phyloP scores from a whole-genome alignment of 1,139 yeast species.

The Scheffersomyces segobiensis region DNA sequence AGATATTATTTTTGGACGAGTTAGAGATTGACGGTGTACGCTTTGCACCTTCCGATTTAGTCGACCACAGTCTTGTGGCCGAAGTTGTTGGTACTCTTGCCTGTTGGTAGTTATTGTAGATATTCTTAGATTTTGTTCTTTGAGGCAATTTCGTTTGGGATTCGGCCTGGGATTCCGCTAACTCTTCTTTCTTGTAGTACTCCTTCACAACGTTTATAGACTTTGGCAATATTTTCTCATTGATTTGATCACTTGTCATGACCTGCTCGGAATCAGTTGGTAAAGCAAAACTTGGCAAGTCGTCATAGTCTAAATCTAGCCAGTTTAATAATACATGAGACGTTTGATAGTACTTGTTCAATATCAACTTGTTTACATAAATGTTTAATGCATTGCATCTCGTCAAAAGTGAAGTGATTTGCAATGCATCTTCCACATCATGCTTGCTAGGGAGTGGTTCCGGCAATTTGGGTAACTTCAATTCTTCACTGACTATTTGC shows the following conservation, averaged over 20 bases:
- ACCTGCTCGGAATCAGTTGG: constrained; percentile 3
- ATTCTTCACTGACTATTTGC: constrained; percentile 12
- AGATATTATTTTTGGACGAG: neutral
- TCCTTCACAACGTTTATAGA: constrained; percentile 15
- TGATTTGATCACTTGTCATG: constrained; percentile 14
- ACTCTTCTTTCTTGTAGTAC: constrained; percentile 8
- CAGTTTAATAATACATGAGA: constrained; percentile 30
- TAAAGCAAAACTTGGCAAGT: constrained; percentile 22
- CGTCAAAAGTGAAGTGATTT: constrained; percentile 20
- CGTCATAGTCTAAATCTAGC: constrained; percentile 26
- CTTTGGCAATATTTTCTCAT: constrained; percentile 15
- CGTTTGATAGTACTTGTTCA: constrained; percentile 27
- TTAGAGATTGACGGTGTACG: neutral
- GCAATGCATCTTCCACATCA: constrained; percentile 7
- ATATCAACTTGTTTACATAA: constrained; percentile 31
- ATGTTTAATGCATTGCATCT: constrained; percentile 36
- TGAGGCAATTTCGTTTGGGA: constrained; percentile 12
- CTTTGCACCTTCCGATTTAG: neutral
- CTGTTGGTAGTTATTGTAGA: constrained; percentile 25
- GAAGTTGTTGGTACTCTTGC: constrained; percentile 1
- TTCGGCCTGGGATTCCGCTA: constrained; percentile 8
- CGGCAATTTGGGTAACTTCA: constrained; percentile 42
- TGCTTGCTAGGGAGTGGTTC: constrained; percentile 38
- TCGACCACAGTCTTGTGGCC: neutral
- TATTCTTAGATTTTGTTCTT: constrained; percentile 18